These are phyloP conservation scores for Hypoxylon fuscum DNA, from an alignment of 495 filamentous ascomycete species.

Conservation along the genomic window DNA sequence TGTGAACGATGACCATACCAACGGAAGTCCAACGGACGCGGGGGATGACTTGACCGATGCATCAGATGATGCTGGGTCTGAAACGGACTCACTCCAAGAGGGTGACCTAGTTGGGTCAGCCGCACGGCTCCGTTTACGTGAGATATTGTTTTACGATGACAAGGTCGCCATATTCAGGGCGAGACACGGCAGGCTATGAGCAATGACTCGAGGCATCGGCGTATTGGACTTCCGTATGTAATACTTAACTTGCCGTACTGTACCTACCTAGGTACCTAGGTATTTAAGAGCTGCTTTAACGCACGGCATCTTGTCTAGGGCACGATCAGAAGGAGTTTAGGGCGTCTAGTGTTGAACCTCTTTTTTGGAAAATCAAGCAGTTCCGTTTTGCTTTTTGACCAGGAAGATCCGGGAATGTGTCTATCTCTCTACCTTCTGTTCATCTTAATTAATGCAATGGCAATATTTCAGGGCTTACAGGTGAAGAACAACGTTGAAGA, in stretches of 20 bases:
- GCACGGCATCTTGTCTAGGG: too few species aligned
- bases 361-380: background rate
- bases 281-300: too few species aligned
- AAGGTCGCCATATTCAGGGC: constrained; percentile 86
- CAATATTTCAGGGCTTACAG: too few species aligned
- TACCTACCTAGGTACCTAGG: background rate
- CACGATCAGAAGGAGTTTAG: constrained; percentile 15
- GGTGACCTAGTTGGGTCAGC: constrained; percentile 54
- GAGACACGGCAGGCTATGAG: constrained; percentile 74
- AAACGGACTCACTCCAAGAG: constrained; percentile 63
- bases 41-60: constrained; percentile 54
- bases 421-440: constrained; percentile 2
- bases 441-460: background rate
- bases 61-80: constrained; percentile 64
- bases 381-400: background rate
- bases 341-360: background rate
- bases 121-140: constrained; percentile 72
- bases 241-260: constrained; percentile 24
- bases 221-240: constrained; percentile 12
- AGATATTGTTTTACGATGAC: constrained; percentile 91
- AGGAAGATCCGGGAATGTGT: background rate
- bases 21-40: constrained; percentile 53
- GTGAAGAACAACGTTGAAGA: constrained; percentile 21
- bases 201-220: constrained; percentile 12
- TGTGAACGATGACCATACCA: constrained; percentile 52